Evolutionary conservation across 129 eudicot genomes (phyloP), one percentile per base, ranked within the genome.

Genomic region (Lonicera japonica): DNA sequence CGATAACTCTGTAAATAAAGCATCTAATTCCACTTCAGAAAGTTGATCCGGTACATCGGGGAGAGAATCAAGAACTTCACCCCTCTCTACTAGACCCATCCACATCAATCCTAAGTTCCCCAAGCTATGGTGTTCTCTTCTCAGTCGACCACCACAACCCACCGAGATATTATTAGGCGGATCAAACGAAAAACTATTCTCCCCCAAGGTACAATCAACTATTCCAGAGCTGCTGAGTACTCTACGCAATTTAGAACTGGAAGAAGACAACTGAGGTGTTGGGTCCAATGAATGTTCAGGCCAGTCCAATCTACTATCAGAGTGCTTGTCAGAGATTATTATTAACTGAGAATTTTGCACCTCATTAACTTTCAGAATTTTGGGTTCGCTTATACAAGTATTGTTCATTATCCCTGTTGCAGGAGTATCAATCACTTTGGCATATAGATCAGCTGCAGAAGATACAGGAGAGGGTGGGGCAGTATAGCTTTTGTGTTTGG

Each of bases 391-490:
- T 21, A 22, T 43, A 23, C 53, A 41, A 38, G 48, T 56, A 29
- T 29, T 29, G 11, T 9, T 71, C 10, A 55, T 41, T 40, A 72
- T 62, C 4, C 67, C 76, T 21, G 74, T 46, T 18, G 79, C n/a
- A n/a, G n/a, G 72, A 52, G 73, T 17, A 55, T 56, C 77, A 15
- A 57, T 69, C 48, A 45, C 82, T 56, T 60, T 75, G 11, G 75
- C 85, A 36, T 78, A 69, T 61, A 76, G 50, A 60, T 77, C 85
- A 25, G 80, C 69, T 45, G 78, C 72, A 25, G 84, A 72, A 22
- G 84, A 67, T 22, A 78, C 83, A 6, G 99, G 99, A 50, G 99
- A 94, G 12, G 92, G 83, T 39, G 99, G 96, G 34, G 96, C 99
- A 64, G 96, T 94, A 67, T 71, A 80, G 79, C 99, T 88, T 73